Evolutionary conservation across 805 yeast species (phyloP).

Genomic region (Wickerhamomyces chaumierensis): DNA sequence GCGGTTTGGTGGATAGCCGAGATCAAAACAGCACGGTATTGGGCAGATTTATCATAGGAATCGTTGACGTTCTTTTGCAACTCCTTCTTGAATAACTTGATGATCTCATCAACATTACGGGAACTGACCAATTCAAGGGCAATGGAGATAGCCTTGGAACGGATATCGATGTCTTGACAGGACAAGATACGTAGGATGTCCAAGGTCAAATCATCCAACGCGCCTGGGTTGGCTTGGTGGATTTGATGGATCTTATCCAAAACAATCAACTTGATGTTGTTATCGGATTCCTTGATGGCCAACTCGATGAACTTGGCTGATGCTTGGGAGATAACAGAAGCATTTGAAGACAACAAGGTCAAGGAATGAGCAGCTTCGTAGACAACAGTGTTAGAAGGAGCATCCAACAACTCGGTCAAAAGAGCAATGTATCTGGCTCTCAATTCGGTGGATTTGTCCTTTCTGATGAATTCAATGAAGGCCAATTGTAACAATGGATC

Average conservation of each 20-base stretch:
- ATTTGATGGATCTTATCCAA: conserved; percentile 76
- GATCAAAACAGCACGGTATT: conserved; percentile 82
- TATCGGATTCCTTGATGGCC: conserved; percentile 89
- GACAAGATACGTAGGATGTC: conserved; percentile 79
- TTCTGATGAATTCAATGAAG: conserved; percentile 82
- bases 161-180: conserved; percentile 87
- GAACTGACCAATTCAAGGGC: conserved; percentile 71
- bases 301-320: conserved; percentile 81
- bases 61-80: conserved; percentile 59
- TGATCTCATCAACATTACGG: conserved; percentile 89
- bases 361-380: conserved; percentile 88
- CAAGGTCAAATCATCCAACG: conserved; percentile 70
- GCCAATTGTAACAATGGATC: conserved; percentile 85
- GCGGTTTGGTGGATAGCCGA: conserved; percentile 86
- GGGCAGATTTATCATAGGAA: conserved; percentile 67
- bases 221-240: conserved; percentile 65
- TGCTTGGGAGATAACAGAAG: conserved; percentile 61
- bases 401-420: conserved; percentile 61
- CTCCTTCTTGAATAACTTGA: conserved; percentile 86
- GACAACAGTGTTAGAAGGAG: conserved; percentile 57
- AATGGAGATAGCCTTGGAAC: conserved; percentile 76
- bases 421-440: conserved; percentile 63
- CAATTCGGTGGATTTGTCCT: conserved; percentile 58
- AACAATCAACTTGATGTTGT: conserved; percentile 87
- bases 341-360: conserved; percentile 47